Base-by-base conservation (phyloP, 345 rosid species). In the Salix arbutifolia region DNA sequence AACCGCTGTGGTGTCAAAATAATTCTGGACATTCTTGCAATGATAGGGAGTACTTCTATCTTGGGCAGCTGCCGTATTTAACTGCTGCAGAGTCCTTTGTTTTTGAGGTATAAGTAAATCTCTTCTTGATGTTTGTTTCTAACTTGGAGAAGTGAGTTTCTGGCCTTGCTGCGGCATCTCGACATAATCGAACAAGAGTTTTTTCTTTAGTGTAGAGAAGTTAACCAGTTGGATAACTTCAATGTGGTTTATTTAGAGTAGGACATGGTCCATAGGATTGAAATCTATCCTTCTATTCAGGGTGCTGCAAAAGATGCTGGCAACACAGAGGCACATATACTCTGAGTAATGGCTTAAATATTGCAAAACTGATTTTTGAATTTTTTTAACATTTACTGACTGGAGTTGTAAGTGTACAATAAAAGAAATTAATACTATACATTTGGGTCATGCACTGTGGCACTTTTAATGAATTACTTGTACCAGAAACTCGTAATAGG, bases 1-100 rank as follows among this genome's bases (percentile, higher is more conserved):
- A 91, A 89, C 98, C 99, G 61, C 73, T 96, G 76, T 96, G 98
- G 98, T 96, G 99, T 75, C 79, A 79, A 31, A 85, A 79, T 11
- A 50, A 52, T 65, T 69, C 87, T 76, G 75, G 79, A 30, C 77
- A 90, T 77, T 78, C 94, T 72, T 96, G 99, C 84, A 78, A 76
- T 48, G 92, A 91, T 72, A 89, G 94, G 68, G 94, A 85, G 2
- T 92, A 90, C 83, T 93, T 74, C 83, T 96, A 83, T 82, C 91
- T 96, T 6, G 99, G 99, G 6, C 89, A 93, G 86, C 84, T 96
- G 87, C 99, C 98, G 0, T 96, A 91, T 88, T 86, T 96, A 83
- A 91, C 90, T 25, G 58, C 82, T 67, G 37, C 84, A 68, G 94
- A 86, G 85, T 84, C 98, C 77, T 82, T 96, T 76, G 79, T 89